phyloP scores from a whole-genome alignment of 2,329 filamentous ascomycete species.

The Shiraia sp. region DNA sequence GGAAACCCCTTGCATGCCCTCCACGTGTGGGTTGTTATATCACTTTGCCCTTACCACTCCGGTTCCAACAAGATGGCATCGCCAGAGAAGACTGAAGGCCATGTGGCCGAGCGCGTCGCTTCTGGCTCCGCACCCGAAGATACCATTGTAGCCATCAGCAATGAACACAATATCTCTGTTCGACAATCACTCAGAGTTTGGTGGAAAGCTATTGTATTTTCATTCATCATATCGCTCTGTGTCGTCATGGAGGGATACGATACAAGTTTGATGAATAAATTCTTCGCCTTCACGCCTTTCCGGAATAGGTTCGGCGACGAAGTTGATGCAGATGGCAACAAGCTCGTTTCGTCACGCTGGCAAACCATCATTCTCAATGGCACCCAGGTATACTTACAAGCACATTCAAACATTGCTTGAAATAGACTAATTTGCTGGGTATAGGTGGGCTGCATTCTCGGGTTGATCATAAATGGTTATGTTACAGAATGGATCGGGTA shows the following conservation, averaged over 20 bases:
- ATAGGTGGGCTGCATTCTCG: conserved; percentile 47
- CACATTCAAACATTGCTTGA: background rate
- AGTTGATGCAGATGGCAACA: conserved; percentile 36
- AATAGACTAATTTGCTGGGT: conserved; percentile 10
- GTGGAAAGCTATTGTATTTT: conserved; percentile 82
- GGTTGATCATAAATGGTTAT: conserved; percentile 49
- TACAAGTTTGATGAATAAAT: conserved; percentile 76
- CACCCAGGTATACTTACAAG: conserved; percentile 35
- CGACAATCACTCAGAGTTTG: conserved; percentile 76
- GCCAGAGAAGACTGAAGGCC: conserved; percentile 20
- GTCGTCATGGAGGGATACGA: conserved; percentile 92
- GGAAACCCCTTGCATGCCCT: too few relatives aligned
- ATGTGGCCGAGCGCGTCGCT: conserved; percentile 23
- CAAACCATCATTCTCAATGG: conserved; percentile 51
- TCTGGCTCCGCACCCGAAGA: conserved; percentile 13
- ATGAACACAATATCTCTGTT: conserved; percentile 56
- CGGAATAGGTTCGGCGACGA: conserved; percentile 45
- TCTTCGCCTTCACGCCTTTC: conserved; percentile 58
- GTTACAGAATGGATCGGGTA: conserved; percentile 48
- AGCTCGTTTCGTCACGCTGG: conserved; percentile 47
- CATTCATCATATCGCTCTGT: conserved; percentile 78
- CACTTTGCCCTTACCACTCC: background rate
- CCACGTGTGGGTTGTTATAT: too few relatives aligned
- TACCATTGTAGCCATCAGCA: conserved; percentile 39
- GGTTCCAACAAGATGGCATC: conserved; percentile 8